Evolutionary conservation across 192 early-diverging fungal genomes (phyloP), one percentile per base, ranked within the genome.

Genomic region (Nowakowskiella sp.): DNA sequence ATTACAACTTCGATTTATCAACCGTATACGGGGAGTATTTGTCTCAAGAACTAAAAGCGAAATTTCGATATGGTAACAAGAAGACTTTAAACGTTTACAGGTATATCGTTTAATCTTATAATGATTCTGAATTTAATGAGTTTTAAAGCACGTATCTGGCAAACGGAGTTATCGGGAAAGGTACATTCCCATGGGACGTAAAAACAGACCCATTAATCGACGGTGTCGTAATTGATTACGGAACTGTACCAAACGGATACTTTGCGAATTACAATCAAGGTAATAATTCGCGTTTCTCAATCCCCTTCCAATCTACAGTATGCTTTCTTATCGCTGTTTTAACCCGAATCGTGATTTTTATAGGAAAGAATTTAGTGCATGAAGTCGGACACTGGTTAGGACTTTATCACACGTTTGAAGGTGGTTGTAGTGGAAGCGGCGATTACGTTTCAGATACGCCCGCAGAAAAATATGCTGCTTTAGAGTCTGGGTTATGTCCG

Each of bases 321-420:
- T n/a, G n/a, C n/a, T n/a, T n/a, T n/a, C n/a, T n/a, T n/a, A n/a
- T n/a, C n/a, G n/a, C n/a, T n/a, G n/a, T n/a, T n/a, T n/a, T n/a
- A n/a, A n/a, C n/a, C n/a, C n/a, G n/a, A n/a, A n/a, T n/a, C n/a
- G n/a, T n/a, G n/a, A n/a, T n/a, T n/a, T n/a, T n/a, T n/a, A 23
- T 58, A 10, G 47, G 47, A 28, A 10, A 23, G 13, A 47, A 13
- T 19, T 13, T 51, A 51, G 13, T 51, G n/a, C 56, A 58, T 59
- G 56, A 58, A 44, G 57, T 60, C 23, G 56, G 56, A 9, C 56
- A 58, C 47, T 58, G 56, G 56, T 34, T 59, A 21, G 56, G 56
- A 6, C 56, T 58, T 9, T 58, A 61, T 58, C 56, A 58, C 56
- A 58, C 56, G 23, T 55, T 55, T 25, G 47, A 55, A 51, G 53